Conservation (phyloP, 164 flowering plant genomes). For the Vitis riparia region DNA sequence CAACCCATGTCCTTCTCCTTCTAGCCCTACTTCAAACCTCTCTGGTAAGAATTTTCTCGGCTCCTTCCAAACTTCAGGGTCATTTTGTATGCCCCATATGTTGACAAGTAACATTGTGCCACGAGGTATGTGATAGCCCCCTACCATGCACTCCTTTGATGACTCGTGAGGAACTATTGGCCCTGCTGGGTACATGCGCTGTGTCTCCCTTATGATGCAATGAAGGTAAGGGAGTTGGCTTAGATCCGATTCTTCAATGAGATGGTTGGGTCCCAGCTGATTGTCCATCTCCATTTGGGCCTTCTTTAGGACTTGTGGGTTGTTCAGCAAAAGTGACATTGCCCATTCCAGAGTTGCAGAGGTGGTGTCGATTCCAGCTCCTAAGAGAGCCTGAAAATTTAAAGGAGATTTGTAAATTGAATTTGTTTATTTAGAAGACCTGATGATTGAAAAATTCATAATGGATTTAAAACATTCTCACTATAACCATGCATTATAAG, state of each 20-base stretch:
- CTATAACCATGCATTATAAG: no score
- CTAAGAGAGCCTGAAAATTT: conserved; percentile 22
- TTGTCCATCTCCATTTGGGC: conserved; percentile 28
- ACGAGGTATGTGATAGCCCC: conserved; percentile 30
- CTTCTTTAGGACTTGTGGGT: conserved; percentile 22
- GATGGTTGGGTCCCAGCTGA: conserved; percentile 12
- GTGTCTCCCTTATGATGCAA: conserved; percentile 30
- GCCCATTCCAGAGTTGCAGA: conserved; percentile 50
- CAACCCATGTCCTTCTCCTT: conserved; percentile 27
- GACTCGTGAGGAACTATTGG: conserved; percentile 42
- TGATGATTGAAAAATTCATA: no score
- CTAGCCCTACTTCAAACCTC: conserved; percentile 21
- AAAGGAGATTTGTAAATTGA: background rate
- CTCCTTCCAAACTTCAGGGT: conserved; percentile 30
- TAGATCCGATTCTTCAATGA: conserved; percentile 35
- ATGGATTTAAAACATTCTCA: no score
- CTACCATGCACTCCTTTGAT: conserved; percentile 28
- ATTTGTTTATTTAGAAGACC: no score
- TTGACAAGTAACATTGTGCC: conserved; percentile 43
- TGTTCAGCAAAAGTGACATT: conserved; percentile 35
- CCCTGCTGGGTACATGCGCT: conserved; percentile 29
- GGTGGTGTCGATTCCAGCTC: conserved; percentile 46
- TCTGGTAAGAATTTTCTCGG: conserved; percentile 34
- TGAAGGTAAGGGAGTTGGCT: conserved; percentile 30
- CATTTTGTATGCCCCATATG: conserved; percentile 38